Percentiles rank a stretch among this genome's conserved stretches.
These are phyloP conservation scores for Erythrophleum ivorense DNA, from an alignment of 331 rosid genomes.

Conservation along the genomic window DNA sequence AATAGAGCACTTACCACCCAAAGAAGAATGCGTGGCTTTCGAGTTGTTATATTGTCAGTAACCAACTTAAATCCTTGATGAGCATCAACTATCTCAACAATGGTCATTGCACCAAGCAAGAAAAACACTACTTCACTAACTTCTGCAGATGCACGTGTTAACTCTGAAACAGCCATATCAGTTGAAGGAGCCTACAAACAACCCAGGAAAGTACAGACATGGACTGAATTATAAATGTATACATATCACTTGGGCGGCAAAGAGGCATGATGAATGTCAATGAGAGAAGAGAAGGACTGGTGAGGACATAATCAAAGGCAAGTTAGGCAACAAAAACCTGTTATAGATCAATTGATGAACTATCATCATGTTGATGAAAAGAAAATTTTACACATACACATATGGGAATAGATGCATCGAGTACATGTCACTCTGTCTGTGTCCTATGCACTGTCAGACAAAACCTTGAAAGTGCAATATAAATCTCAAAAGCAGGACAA, in stretches of 20 bases:
- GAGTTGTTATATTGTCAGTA: conserved; percentile 90
- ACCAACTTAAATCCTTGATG: conserved; percentile 99
- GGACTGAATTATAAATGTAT: background rate
- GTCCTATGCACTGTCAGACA: conserved; percentile 5
- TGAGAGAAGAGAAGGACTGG: background rate
- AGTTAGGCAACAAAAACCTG: background rate
- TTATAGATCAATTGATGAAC: background rate
- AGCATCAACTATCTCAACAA: conserved; percentile 90
- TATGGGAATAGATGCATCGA: conserved; percentile 7
- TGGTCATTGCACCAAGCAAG: conserved; percentile 98
- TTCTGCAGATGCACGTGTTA: conserved; percentile 86
- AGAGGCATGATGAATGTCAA: conserved; percentile 24
- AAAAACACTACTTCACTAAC: conserved; percentile 97
- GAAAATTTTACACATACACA: conserved; percentile 7
- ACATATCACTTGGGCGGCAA: conserved; percentile 6
- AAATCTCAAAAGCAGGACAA: conserved; percentile 25
- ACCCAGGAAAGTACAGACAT: conserved; percentile 9
- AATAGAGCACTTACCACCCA: conserved; percentile 86
- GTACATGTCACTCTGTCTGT: conserved; percentile 17
- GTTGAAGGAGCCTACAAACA: conserved; percentile 87
- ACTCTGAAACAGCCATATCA: conserved; percentile 85
- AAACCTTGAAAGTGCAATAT: conserved; percentile 16
- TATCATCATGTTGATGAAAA: background rate
- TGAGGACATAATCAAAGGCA: conserved; percentile 3
- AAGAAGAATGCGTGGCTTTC: conserved; percentile 87